These are phyloP conservation scores for Luffa aegyptiaca DNA, from an alignment of 306 rosid species.

Conservation along the genomic window DNA sequence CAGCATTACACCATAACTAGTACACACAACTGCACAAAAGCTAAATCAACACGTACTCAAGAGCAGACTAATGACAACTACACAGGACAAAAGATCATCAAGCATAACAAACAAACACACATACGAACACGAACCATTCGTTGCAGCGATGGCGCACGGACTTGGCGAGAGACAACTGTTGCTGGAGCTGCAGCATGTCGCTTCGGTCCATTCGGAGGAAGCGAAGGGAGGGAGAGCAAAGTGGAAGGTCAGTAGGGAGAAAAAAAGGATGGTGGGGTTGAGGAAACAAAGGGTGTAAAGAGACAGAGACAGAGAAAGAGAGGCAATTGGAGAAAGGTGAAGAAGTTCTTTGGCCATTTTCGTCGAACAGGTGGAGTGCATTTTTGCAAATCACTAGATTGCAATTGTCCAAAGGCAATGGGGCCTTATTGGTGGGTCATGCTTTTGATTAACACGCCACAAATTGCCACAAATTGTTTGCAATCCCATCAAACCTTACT, in stretches of 20 bases:
- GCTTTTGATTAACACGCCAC: slow-evolving; percentile 22
- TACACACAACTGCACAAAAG: not conserved
- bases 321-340: slow-evolving; percentile 24
- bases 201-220: slow-evolving; percentile 63
- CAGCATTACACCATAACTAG: not conserved
- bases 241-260: slow-evolving; percentile 29
- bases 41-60: not conserved
- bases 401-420: slow-evolving; percentile 76
- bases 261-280: slow-evolving; percentile 37
- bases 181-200: slow-evolving; percentile 50
- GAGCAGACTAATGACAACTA: not conserved
- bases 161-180: slow-evolving; percentile 62
- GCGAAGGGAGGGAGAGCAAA: slow-evolving; percentile 19
- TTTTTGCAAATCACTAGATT: slow-evolving; percentile 44
- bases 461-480: slow-evolving; percentile 19
- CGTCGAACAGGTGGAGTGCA: slow-evolving; percentile 54
- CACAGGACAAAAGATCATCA: not conserved
- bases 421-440: slow-evolving; percentile 82
- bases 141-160: slow-evolving; percentile 60
- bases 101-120: slow-evolving; percentile 21
- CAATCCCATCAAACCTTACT: slow-evolving; percentile 14
- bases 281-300: slow-evolving; percentile 36
- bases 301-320: slow-evolving; percentile 47
- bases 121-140: slow-evolving; percentile 50
- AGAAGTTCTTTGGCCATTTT: slow-evolving; percentile 55